Conservation (phyloP, 1,139 yeast species). For the Sugiyamaella japonica region DNA sequence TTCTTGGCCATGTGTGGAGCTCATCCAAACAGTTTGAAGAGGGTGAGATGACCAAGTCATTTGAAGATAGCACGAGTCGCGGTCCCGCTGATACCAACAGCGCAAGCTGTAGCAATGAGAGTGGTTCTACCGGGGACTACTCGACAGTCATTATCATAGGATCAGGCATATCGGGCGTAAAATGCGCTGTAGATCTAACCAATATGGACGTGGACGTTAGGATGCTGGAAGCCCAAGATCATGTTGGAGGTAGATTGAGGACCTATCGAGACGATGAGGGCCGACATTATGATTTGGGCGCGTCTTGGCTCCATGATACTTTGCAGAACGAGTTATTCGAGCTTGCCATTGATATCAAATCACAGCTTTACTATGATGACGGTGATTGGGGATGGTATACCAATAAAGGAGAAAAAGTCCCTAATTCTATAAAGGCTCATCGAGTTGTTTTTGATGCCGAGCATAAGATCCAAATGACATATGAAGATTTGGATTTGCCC, state of each 20-base stretch:
- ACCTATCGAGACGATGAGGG: slow-evolving; percentile 36
- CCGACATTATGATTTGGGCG: slow-evolving; percentile 51
- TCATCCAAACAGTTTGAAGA: background rate
- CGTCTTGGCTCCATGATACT: slow-evolving; percentile 88
- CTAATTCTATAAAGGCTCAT: slow-evolving; percentile 41
- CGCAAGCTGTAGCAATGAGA: background rate
- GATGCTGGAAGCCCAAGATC: slow-evolving; percentile 56
- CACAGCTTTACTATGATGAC: slow-evolving; percentile 52
- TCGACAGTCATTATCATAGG: slow-evolving; percentile 58
- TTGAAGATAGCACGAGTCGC: slow-evolving; percentile 1
- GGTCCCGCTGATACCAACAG: background rate
- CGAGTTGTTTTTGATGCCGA: slow-evolving; percentile 58
- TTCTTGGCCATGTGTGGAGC: background rate
- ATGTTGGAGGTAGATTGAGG: slow-evolving; percentile 53
- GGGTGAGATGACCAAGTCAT: slow-evolving; percentile 8
- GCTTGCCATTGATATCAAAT: slow-evolving; percentile 36
- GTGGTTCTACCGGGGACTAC: background rate
- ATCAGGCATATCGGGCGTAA: slow-evolving; percentile 80
- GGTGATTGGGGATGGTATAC: slow-evolving; percentile 38
- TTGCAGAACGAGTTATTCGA: slow-evolving; percentile 60
- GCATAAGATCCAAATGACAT: slow-evolving; percentile 56
- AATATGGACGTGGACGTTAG: slow-evolving; percentile 46
- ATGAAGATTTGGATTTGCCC: slow-evolving; percentile 48
- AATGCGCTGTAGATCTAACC: slow-evolving; percentile 65
- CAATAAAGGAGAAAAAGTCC: slow-evolving; percentile 39